Evolutionary conservation across 345 rosid genomes (phyloP).

Genomic region (Stellera chamaejasme): DNA sequence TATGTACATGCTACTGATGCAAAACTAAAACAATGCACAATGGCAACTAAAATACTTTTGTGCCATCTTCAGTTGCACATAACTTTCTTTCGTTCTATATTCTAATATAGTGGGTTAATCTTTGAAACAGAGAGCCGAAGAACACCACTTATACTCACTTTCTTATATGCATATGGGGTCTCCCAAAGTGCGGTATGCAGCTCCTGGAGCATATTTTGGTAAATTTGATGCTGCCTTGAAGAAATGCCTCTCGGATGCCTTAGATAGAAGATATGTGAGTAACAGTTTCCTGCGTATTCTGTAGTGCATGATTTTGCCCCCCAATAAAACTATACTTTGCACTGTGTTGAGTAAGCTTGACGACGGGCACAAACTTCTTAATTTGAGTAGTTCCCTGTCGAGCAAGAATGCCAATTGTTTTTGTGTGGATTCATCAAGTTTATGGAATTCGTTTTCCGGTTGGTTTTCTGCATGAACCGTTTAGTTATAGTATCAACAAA

Average conservation of each 20-base stretch:
- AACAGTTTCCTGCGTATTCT: background rate
- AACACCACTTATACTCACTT: conserved; percentile 53
- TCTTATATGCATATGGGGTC: conserved; percentile 60
- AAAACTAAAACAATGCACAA: background rate
- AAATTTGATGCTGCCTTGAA: conserved; percentile 32
- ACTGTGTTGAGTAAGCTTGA: background rate
- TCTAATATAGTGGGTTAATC: conserved; percentile 10
- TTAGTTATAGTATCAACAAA: background rate
- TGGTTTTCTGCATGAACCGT: too few relatives aligned
- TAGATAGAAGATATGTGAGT: conserved; percentile 36
- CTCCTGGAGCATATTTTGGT: conserved; percentile 35
- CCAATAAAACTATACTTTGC: background rate
- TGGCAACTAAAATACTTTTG: background rate
- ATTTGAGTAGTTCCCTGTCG: too few relatives aligned
- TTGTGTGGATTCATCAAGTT: too few relatives aligned
- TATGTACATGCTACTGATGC: background rate
- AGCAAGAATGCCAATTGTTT: too few relatives aligned
- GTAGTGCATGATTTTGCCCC: background rate
- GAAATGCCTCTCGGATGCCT: conserved; percentile 25
- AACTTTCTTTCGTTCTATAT: conserved; percentile 3
- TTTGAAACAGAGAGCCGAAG: conserved; percentile 55
- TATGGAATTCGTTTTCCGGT: too few relatives aligned
- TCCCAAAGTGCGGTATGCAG: conserved; percentile 57
- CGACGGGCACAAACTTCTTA: too few relatives aligned
- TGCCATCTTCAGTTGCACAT: conserved; percentile 3